Base-by-base conservation (phyloP, 306 rosid species). In the Erythrophleum fordii region DNA sequence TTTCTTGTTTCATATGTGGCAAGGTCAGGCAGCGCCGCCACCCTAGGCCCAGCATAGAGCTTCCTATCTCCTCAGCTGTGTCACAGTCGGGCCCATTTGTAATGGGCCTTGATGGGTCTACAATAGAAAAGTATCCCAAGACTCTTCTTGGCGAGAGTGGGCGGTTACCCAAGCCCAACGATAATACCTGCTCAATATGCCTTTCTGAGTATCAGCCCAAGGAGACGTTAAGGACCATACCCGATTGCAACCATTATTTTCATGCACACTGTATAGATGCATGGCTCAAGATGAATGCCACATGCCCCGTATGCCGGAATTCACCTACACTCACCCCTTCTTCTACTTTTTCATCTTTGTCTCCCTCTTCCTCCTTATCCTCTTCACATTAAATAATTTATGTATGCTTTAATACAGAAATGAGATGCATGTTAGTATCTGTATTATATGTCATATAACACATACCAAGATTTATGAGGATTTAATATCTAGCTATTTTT, bases 221-320 rank as follows among this genome's bases (percentile, higher is more conserved):
- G 52, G 94, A 94, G 35, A 72, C 80, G 0, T 45, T 94, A 28
- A 85, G 97, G 78, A 86, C 88, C 46, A 92, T 94, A 59, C 97
- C 96, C 0, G 86, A 87, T 12, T 94, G 97, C 52, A 83, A 73
- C 35, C 98, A 90, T 51, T 88, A 89, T 73, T 94, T 90, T 78
- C 97, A 92, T 72, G 89, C 77, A 17, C 60, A 52, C 6, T 92
- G 96, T 65, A 73, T 92, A 9, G 97, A 94, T 28, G 91, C 85
- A 20, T 94, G 97, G 98, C 94, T 92, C 23, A 89, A 77, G 79
- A 73, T 89, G 87, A 92, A 87, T 23, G 88, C 90, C 25, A 81
- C 98, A 0, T 94, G 97, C 25, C 97, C 98, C 2, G 34, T 94
- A 0, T 94, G 98, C 26, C 75, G 97, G 14, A 92, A 83, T 55